Evolutionary conservation across 2,329 filamentous ascomycete genomes (phyloP).

Genomic region (Botryosphaeria dothidea): DNA sequence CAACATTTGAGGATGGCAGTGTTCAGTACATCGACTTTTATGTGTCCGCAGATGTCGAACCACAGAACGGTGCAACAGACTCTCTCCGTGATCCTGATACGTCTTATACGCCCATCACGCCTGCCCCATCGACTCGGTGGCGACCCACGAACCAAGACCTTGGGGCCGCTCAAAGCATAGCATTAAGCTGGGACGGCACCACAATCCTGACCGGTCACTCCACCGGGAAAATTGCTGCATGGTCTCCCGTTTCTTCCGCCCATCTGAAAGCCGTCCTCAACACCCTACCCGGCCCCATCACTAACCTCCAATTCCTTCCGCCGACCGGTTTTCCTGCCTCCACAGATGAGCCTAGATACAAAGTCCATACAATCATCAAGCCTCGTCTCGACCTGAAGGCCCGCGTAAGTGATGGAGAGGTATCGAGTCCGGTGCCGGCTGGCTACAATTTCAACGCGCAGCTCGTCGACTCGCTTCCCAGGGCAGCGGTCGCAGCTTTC

Average conservation of each 20-base stretch:
- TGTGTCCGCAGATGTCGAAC: conserved; percentile 38
- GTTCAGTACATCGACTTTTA: conserved; percentile 80
- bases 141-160: conserved; percentile 60
- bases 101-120: conserved; percentile 43
- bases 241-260: conserved; percentile 61
- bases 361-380: conserved; percentile 69
- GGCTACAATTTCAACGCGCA: conserved; percentile 68
- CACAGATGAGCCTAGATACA: conserved; percentile 42
- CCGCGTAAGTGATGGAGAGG: conserved; percentile 28
- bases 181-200: conserved; percentile 80
- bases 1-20: conserved; percentile 76
- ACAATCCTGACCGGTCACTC: conserved; percentile 77
- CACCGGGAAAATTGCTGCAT: conserved; percentile 75
- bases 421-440: conserved; percentile 45
- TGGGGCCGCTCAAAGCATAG: conserved; percentile 67
- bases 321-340: conserved; percentile 52
- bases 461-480: conserved; percentile 45
- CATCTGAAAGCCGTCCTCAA: conserved; percentile 62
- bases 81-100: conserved; percentile 52
- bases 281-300: conserved; percentile 78
- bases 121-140: conserved; percentile 37
- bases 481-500: conserved; percentile 33
- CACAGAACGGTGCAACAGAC: conserved; percentile 38
- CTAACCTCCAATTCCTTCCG: conserved; percentile 74
- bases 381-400: conserved; percentile 66